A percentile compares a stretch with the other conserved stretches of the same genome.
Evolutionary conservation across 2,329 filamentous ascomycete species (phyloP).

Genomic region (Phaeophleospora eucalypticola): DNA sequence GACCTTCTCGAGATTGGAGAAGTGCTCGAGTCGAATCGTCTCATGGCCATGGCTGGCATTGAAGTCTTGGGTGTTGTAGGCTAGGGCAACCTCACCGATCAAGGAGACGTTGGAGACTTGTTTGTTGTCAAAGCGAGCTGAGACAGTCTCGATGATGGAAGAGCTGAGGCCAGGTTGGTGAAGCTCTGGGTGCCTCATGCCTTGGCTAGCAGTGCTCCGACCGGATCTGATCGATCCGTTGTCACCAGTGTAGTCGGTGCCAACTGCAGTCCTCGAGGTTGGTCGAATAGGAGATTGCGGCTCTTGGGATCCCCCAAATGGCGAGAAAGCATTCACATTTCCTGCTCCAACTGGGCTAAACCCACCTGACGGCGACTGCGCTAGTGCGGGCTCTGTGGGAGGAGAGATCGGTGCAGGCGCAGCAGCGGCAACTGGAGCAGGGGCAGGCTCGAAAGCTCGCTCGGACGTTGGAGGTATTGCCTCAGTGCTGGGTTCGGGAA

Average conservation of each 20-base stretch:
- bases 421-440: constrained; percentile 4
- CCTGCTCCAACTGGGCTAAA: constrained; percentile 11
- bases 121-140: constrained; percentile 73
- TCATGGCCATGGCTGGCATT: constrained; percentile 46
- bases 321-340: constrained; percentile 28
- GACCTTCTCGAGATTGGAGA: constrained; percentile 81
- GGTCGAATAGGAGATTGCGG: constrained; percentile 31
- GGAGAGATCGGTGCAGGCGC: constrained; percentile 7
- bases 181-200: constrained; percentile 73
- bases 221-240: constrained; percentile 88
- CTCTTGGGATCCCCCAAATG: constrained; percentile 24
- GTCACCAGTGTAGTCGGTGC: constrained; percentile 62
- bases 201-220: constrained; percentile 61
- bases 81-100: constrained; percentile 83
- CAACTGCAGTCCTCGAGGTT: constrained; percentile 28
- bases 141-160: constrained; percentile 90
- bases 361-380: constrained; percentile 21
- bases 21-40: constrained; percentile 81
- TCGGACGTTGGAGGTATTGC: constrained; percentile 8
- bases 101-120: constrained; percentile 67
- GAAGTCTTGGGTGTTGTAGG: constrained; percentile 62
- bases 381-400: constrained; percentile 2
- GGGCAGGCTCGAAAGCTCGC: constrained; percentile 9
- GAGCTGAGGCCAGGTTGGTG: constrained; percentile 75
- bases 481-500: constrained; percentile 3